Evolutionary conservation across 2,329 filamentous ascomycete genomes (phyloP).

Genomic region (Sarocladiaceae sp.): DNA sequence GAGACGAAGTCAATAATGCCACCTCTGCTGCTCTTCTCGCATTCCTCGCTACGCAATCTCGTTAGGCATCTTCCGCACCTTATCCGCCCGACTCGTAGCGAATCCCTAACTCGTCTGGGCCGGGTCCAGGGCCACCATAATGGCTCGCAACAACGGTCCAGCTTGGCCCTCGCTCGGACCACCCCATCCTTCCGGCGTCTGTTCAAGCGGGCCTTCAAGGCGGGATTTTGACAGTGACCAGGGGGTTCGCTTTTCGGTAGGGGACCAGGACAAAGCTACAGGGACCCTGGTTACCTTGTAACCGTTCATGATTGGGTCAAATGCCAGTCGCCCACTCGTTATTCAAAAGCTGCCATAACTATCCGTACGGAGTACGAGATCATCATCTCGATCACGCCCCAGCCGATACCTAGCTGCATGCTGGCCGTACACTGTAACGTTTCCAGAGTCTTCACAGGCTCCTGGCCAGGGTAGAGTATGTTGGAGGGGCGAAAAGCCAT

Average conservation of each 20-base stretch:
- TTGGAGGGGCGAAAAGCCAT: no score
- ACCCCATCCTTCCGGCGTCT: background rate
- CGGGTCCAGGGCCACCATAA: background rate
- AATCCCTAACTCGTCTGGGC: background rate
- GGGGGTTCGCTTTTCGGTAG: conserved; percentile 5
- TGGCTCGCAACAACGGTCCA: conserved; percentile 2
- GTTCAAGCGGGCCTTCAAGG: conserved; percentile 1
- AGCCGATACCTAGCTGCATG: no score
- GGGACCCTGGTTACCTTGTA: background rate
- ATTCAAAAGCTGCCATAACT: conserved; percentile 1
- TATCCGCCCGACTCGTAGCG: conserved; percentile 1
- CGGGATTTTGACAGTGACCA: conserved; percentile 9
- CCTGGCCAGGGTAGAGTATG: no score
- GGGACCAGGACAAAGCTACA: conserved; percentile 6
- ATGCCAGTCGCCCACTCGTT: conserved; percentile 2
- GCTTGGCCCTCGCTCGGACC: conserved; percentile 4
- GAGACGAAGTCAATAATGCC: no score
- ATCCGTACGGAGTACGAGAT: no score
- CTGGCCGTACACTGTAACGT: no score
- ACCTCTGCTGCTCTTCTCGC: no score
- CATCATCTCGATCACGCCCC: no score
- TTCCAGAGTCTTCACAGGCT: no score
- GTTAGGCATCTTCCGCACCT: no score
- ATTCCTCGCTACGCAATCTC: no score
- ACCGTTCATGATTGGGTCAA: conserved; percentile 1